phyloP scores from a whole-genome alignment of 2,329 filamentous ascomycete genomes.

The Apiospora marii region DNA sequence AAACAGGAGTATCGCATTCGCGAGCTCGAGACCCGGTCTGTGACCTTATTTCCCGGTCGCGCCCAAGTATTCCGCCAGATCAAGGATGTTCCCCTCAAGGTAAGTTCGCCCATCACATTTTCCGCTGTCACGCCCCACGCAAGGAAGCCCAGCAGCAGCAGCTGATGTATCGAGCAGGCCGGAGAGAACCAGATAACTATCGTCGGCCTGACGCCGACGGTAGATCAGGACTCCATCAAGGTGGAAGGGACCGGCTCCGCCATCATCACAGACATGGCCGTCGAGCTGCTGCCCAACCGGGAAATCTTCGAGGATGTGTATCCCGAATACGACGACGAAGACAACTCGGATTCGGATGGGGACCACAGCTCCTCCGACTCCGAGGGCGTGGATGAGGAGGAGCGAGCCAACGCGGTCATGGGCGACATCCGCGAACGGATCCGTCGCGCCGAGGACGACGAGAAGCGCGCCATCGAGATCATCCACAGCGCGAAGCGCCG shows the following conservation, averaged over 20 bases:
- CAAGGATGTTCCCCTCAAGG: slow-evolving; percentile 58
- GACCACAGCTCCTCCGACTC: slow-evolving; percentile 37
- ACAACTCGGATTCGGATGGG: slow-evolving; percentile 36
- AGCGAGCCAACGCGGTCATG: slow-evolving; percentile 40
- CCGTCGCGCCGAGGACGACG: slow-evolving; percentile 40
- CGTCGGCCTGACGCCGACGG: slow-evolving; percentile 59
- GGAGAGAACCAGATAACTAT: slow-evolving; percentile 65
- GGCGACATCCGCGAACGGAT: slow-evolving; percentile 43
- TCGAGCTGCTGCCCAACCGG: slow-evolving; percentile 63
- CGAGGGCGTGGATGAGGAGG: slow-evolving; percentile 37
- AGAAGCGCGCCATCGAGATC: slow-evolving; percentile 41
- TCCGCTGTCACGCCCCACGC: not conserved
- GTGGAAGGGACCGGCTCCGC: slow-evolving; percentile 66
- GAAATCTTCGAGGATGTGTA: slow-evolving; percentile 64
- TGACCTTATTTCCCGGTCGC: slow-evolving; percentile 68
- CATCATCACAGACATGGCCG: slow-evolving; percentile 68
- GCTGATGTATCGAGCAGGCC: slow-evolving; percentile 43
- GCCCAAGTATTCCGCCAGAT: slow-evolving; percentile 70
- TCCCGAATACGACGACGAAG: slow-evolving; percentile 53
- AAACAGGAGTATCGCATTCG: slow-evolving; percentile 59
- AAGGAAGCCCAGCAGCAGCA: not conserved
- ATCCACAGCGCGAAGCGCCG: slow-evolving; percentile 47
- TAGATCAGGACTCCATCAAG: slow-evolving; percentile 65
- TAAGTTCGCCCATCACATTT: slow-evolving; percentile 33
- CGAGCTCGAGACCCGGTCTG: slow-evolving; percentile 65